Conservation (phyloP, 495 filamentous ascomycete genomes). For the Podospora bellae-mahoneyi region DNA sequence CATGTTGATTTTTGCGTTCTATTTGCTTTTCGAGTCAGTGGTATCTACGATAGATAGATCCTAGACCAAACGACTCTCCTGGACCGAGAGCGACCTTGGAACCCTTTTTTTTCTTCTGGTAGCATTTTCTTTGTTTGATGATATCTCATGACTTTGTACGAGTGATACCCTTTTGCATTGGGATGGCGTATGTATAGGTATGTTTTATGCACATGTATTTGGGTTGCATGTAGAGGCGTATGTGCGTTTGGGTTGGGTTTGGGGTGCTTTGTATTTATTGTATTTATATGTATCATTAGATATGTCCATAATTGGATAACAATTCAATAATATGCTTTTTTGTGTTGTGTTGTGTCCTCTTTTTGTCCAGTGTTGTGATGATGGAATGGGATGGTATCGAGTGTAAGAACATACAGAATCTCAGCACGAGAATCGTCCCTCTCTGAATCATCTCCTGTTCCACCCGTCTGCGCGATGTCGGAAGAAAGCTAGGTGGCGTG, state of each 20-base stretch:
- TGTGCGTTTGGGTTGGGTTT: background rate
- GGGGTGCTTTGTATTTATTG: background rate
- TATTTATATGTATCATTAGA: background rate
- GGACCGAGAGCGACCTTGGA: background rate
- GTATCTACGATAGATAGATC: conserved; percentile 2
- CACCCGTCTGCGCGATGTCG: too few relatives aligned
- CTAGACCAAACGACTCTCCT: background rate
- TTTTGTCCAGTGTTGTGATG: too few relatives aligned
- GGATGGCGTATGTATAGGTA: background rate
- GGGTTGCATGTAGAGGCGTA: background rate
- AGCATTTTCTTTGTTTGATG: background rate
- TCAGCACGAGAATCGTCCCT: too few relatives aligned
- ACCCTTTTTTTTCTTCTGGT: background rate
- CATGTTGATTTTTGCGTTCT: conserved; percentile 5
- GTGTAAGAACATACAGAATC: too few relatives aligned
- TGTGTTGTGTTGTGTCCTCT: too few relatives aligned
- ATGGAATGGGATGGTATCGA: too few relatives aligned
- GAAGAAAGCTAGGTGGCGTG: too few relatives aligned
- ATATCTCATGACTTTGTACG: background rate
- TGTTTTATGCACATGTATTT: background rate
- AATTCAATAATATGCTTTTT: background rate
- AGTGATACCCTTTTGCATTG: background rate
- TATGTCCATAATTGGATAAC: background rate
- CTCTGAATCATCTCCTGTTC: too few relatives aligned
- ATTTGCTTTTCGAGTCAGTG: background rate